Conservation (phyloP, 768 basidiomycete genomes). For the Hypsizygus marmoreus region DNA sequence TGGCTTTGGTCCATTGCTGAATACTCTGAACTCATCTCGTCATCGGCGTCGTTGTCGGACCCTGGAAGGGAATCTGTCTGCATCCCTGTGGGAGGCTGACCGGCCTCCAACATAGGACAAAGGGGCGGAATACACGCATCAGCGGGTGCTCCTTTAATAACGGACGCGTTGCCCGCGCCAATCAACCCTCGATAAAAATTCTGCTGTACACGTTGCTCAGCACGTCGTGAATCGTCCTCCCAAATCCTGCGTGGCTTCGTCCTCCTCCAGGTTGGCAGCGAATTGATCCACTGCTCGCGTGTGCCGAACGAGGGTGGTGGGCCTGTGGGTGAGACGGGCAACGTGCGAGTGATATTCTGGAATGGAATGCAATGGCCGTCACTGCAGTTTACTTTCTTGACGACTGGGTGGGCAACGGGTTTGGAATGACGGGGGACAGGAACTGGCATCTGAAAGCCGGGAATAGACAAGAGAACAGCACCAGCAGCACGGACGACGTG, state of each 20-base stretch:
- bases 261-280: slow-evolving; percentile 71
- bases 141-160: slow-evolving; percentile 85
- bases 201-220: slow-evolving; percentile 39
- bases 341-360: slow-evolving; percentile 54
- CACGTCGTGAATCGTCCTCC: slow-evolving; percentile 50
- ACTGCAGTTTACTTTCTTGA: slow-evolving; percentile 56
- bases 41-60: slow-evolving; percentile 38
- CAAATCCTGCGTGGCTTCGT: slow-evolving; percentile 66
- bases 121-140: slow-evolving; percentile 86
- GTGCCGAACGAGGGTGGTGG: slow-evolving; percentile 66
- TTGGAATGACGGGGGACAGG: slow-evolving; percentile 69
- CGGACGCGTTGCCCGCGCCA: slow-evolving; percentile 73
- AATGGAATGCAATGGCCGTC: slow-evolving; percentile 47
- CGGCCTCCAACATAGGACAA: slow-evolving; percentile 29
- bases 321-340: slow-evolving; percentile 60
- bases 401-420: slow-evolving; percentile 61
- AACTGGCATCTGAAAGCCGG: slow-evolving; percentile 78
- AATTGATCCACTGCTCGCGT: slow-evolving; percentile 74
- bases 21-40: slow-evolving; percentile 46
- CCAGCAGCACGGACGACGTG: slow-evolving; percentile 46
- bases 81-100: slow-evolving; percentile 19
- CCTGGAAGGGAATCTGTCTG: slow-evolving; percentile 4
- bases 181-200: slow-evolving; percentile 77
- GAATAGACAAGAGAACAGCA: slow-evolving; percentile 42
- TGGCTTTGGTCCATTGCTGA: slow-evolving; percentile 33